These are phyloP conservation scores for Ramularia endophylla DNA, from an alignment of 2,329 filamentous ascomycete species.

Conservation along the genomic window DNA sequence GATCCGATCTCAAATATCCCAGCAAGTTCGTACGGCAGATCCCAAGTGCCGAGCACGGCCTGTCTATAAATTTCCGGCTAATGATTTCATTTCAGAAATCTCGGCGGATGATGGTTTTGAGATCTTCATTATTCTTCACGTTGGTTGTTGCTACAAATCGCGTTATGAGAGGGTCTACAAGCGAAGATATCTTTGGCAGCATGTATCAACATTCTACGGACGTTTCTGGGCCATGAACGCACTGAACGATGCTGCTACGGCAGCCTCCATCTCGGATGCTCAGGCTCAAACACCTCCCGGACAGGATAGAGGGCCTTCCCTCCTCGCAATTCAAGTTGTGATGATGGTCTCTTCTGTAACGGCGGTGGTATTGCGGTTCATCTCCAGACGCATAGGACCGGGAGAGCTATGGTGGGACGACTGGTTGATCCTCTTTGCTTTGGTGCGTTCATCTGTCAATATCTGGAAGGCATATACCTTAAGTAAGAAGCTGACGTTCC, in stretches of 20 bases:
- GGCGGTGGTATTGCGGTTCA: slow-evolving; percentile 9
- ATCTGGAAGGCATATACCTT: neutral
- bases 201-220: neutral
- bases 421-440: slow-evolving; percentile 10
- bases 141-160: no score
- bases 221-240: neutral
- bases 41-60: no score
- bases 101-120: no score
- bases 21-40: no score
- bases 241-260: neutral
- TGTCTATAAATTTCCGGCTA: neutral
- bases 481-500: neutral
- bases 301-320: slow-evolving; percentile 4
- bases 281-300: neutral
- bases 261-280: no score
- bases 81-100: no score
- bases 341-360: slow-evolving; percentile 8
- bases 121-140: no score
- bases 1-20: no score
- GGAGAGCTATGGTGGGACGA: slow-evolving; percentile 13
- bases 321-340: slow-evolving; percentile 11
- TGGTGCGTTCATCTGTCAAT: slow-evolving; percentile 5
- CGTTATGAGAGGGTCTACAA: no score
- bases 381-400: slow-evolving; percentile 5
- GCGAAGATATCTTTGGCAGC: no score